Conservation (phyloP, 2,329 filamentous ascomycete species). For the Cordyceps militaris region DNA sequence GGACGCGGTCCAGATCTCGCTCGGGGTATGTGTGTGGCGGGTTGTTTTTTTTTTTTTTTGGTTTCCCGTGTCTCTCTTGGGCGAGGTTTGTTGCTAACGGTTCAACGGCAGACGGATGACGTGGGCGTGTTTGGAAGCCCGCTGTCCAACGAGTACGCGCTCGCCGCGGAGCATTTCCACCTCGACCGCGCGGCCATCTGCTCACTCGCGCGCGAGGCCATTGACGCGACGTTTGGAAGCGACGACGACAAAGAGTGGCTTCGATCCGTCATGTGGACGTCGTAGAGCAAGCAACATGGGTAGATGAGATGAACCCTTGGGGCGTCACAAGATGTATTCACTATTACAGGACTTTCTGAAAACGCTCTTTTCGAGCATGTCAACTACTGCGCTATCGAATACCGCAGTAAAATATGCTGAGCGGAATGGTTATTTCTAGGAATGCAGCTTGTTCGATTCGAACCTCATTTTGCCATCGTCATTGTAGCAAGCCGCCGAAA, state of each 20-base stretch:
- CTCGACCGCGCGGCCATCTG: slow-evolving; percentile 43
- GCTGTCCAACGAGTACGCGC: slow-evolving; percentile 68
- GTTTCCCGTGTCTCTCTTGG: background rate
- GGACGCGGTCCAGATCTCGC: slow-evolving; percentile 51
- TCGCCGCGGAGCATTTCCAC: slow-evolving; percentile 64
- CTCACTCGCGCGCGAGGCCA: slow-evolving; percentile 50
- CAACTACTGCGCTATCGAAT: slow-evolving; percentile 10
- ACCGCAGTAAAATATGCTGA: slow-evolving; percentile 8
- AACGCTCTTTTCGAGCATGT: slow-evolving; percentile 1
- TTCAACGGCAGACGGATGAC: slow-evolving; percentile 62
- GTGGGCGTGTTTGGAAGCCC: slow-evolving; percentile 74
- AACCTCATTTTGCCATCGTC: background rate
- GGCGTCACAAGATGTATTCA: background rate
- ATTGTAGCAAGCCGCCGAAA: background rate
- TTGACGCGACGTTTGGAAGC: slow-evolving; percentile 60
- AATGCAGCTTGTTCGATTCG: background rate
- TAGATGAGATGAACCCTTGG: background rate
- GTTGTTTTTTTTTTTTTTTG: too few relatives aligned
- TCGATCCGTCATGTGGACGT: slow-evolving; percentile 41
- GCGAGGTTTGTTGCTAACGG: background rate
- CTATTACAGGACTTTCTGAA: background rate
- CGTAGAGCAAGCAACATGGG: background rate
- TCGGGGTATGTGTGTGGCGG: slow-evolving; percentile 55
- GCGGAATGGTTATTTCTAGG: slow-evolving; percentile 6
- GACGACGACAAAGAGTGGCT: slow-evolving; percentile 54